A percentile compares a stretch with the other conserved stretches of the same genome.
Evolutionary conservation across 352 stramenopile genomes (phyloP).

Genomic region (Phytophthora brassicae): DNA sequence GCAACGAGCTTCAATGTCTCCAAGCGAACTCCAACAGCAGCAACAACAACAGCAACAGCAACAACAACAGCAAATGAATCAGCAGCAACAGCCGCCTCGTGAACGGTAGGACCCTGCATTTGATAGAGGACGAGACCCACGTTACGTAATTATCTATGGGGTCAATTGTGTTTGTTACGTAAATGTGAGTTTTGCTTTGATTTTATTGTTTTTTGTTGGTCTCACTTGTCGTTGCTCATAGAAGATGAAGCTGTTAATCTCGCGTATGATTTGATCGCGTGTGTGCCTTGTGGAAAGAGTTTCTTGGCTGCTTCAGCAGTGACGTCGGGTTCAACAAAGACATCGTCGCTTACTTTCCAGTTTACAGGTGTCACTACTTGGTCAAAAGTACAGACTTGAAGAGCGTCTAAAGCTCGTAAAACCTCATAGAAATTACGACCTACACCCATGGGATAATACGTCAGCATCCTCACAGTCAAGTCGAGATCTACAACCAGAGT

Average conservation of each 20-base stretch:
- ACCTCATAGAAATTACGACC: slow-evolving; percentile 85
- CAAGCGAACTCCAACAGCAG: slow-evolving; percentile 40
- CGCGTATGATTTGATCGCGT: slow-evolving; percentile 83
- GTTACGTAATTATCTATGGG: slow-evolving; percentile 33
- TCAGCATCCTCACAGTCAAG: slow-evolving; percentile 62
- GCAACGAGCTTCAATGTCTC: slow-evolving; percentile 24
- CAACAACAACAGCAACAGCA: slow-evolving; percentile 16
- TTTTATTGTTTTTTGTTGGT: too few relatives aligned
- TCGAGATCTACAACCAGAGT: slow-evolving; percentile 77
- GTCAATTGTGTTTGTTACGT: slow-evolving; percentile 26
- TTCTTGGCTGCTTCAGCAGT: slow-evolving; percentile 65
- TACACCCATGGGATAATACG: slow-evolving; percentile 67
- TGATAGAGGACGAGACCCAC: slow-evolving; percentile 24
- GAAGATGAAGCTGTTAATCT: slow-evolving; percentile 73
- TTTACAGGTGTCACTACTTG: slow-evolving; percentile 82
- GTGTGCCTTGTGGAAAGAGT: slow-evolving; percentile 78
- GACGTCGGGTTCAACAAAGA: slow-evolving; percentile 80
- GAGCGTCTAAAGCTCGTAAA: slow-evolving; percentile 64
- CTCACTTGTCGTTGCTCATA: slow-evolving; percentile 54
- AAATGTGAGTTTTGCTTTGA: slow-evolving; percentile 27
- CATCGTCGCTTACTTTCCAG: slow-evolving; percentile 86
- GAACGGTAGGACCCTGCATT: slow-evolving; percentile 9
- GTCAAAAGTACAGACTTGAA: slow-evolving; percentile 74
- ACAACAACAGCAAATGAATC: slow-evolving; percentile 29
- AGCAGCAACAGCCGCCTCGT: slow-evolving; percentile 27